Conservation (phyloP, 352 stramenopile genomes). For the Phytophthora pluvialis region DNA sequence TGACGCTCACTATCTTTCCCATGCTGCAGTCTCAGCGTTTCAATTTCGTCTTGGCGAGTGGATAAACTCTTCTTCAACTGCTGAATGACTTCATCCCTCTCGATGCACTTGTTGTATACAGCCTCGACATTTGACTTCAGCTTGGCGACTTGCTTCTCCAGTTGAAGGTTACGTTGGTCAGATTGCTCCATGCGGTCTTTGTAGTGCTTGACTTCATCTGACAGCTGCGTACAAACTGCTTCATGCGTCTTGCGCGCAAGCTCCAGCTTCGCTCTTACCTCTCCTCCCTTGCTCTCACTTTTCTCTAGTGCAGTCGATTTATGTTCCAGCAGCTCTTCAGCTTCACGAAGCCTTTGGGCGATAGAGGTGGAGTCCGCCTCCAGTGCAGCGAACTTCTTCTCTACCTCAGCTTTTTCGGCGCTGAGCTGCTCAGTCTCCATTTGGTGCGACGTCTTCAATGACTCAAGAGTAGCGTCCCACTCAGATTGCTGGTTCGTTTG, state of each 20-base stretch:
- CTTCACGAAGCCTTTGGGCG: conserved; percentile 10
- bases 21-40: conserved; percentile 54
- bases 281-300: conserved; percentile 5
- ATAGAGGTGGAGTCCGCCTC: conserved; percentile 11
- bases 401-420: conserved; percentile 24
- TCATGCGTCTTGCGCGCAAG: conserved; percentile 26
- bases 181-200: conserved; percentile 46
- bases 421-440: conserved; percentile 24
- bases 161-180: conserved; percentile 35
- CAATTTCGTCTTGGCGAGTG: conserved; percentile 54
- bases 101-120: conserved; percentile 57
- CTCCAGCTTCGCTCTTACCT: conserved; percentile 27
- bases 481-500: conserved; percentile 25
- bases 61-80: conserved; percentile 54
- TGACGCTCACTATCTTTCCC: conserved; percentile 56
- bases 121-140: conserved; percentile 51
- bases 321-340: conserved; percentile 24
- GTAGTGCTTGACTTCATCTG: conserved; percentile 32
- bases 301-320: conserved; percentile 28
- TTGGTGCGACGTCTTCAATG: conserved; percentile 19
- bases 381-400: conserved; percentile 15
- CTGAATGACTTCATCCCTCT: conserved; percentile 67
- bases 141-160: conserved; percentile 57
- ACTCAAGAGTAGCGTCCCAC: conserved; percentile 18
- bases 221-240: conserved; percentile 22